Evolutionary conservation across 2,329 filamentous ascomycete genomes (phyloP), one percentile per base, ranked within the genome.

Genomic region (Fusarium torreyae): DNA sequence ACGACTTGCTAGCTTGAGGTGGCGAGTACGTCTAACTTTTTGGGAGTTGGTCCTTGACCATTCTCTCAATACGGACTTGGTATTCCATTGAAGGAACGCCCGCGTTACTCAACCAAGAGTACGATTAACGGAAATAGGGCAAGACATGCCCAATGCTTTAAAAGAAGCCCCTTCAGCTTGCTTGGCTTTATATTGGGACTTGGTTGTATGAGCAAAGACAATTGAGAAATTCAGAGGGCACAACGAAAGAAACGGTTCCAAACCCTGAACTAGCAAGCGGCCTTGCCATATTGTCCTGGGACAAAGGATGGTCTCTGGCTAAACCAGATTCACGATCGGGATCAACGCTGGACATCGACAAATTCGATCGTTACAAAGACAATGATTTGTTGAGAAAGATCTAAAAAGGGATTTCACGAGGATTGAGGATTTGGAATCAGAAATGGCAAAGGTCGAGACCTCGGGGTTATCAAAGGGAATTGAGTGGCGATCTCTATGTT

Each of bases 401-500:
- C 14, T 26, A 22, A 22, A 9, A 44, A 44, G 6, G 22, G n/a
- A 26, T 36, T 36, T 15, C 34, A 15, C 34, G 33, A 15, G 7
- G 31, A 0, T 31, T 34, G 22, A 24, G 34, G 5, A 13, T 17
- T 17, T 20, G 6, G 48, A n/a, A 26, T 24, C 6, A 14, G 31
- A 1, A 39, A 24, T 5, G 9, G 43, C 3, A 34, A 36, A 44
- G 14, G 14, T 28, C n/a, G 39, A 14, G 11, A 28, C 9, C 17
- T 24, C 18, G 11, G 40, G 7, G n/a, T 36, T 43, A 17, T 56
- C 18, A 46, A 40, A 45, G 34, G 11, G 14, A 39, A 13, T 22
- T 5, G 2, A 39, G 62, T 66, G 62, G 62, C 62, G 18, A 59
- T n/a, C 7, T 31, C 20, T n/a, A n/a, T 13, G 14, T 44, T 65